phyloP scores from a whole-genome alignment of 345 rosid species.

The Rhodamnia rubescens region DNA sequence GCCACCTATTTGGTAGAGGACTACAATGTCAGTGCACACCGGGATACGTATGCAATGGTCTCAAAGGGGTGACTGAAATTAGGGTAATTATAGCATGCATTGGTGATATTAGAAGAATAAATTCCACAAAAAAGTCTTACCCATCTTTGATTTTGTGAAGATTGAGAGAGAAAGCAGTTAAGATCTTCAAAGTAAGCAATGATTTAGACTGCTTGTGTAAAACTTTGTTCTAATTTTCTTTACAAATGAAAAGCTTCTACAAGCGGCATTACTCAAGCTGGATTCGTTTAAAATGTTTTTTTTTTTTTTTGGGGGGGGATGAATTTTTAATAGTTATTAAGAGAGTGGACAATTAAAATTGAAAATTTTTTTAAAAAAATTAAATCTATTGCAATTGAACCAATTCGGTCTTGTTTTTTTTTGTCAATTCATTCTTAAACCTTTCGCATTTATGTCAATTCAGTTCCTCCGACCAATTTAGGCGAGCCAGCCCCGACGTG shows the following conservation, averaged over 20 bases:
- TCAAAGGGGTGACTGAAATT: background rate
- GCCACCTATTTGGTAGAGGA: background rate
- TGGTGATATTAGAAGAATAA: background rate
- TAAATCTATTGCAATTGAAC: too few relatives aligned
- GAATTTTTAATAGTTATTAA: background rate
- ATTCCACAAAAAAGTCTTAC: background rate
- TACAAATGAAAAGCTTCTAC: background rate
- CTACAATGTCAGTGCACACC: background rate
- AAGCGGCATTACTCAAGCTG: background rate
- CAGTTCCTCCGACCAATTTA: too few relatives aligned
- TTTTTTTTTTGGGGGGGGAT: too few relatives aligned
- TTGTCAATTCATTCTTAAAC: too few relatives aligned
- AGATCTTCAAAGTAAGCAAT: background rate
- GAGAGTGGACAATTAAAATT: background rate
- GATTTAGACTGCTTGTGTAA: background rate
- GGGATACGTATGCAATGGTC: background rate
- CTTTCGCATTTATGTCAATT: too few relatives aligned
- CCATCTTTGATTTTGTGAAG: background rate
- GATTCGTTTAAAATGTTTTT: background rate
- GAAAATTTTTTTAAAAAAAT: too few relatives aligned
- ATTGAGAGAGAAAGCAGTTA: background rate
- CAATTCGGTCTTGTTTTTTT: too few relatives aligned
- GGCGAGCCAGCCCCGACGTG: too few relatives aligned
- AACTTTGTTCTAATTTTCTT: background rate
- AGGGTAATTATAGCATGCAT: background rate